Evolutionary conservation across 2,329 filamentous ascomycete genomes (phyloP), one percentile per base, ranked within the genome.

Genomic region (Orbilia quercus): DNA sequence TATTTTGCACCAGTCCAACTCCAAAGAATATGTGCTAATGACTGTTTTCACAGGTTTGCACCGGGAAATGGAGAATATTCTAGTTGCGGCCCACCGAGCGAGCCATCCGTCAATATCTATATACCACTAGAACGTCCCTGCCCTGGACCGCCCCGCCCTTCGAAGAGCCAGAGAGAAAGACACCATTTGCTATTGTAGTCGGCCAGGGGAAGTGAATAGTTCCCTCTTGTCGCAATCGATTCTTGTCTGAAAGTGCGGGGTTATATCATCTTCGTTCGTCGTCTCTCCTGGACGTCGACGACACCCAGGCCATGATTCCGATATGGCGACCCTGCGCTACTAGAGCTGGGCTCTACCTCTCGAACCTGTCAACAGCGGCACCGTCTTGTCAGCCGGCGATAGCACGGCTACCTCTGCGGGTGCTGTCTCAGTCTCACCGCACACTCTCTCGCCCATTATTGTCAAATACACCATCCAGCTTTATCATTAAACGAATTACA

Each of bases 291-390:
- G 53, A 16, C 63, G 7, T 5, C 9, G 28, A n/a, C n/a, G n/a
- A 42, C 25, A 2, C n/a, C 34, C 16, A 28, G 7, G 36, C 23
- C 16, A 67, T 67, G 63, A 59, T 59, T 51, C 63, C 63, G 18
- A 31, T 72, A 25, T 72, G 67, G 67, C 40, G 67, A 31, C 54
- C 58, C 5, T 64, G 58, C 16, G 59, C 45, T 18, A 14, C 38
- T 12, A 57, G 59, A 58, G 59, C 47, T 44, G 47, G 44, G 6
- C 9, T 58, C 18, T 20, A 25, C 23, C 12, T 54, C 1, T 45
- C 59, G 7, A 7, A 45, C 11, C n/a, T 53, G 12, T 38, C 59
- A 14, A 20, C 67, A 23, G 55, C 67, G 18, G 22, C 45, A 1
- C 22, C 28, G 34, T 22, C 53, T 2, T 53, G 38, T 18, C 60